Base-by-base conservation (phyloP, 2,329 filamentous ascomycete species). In the Trichoderma harzianum region DNA sequence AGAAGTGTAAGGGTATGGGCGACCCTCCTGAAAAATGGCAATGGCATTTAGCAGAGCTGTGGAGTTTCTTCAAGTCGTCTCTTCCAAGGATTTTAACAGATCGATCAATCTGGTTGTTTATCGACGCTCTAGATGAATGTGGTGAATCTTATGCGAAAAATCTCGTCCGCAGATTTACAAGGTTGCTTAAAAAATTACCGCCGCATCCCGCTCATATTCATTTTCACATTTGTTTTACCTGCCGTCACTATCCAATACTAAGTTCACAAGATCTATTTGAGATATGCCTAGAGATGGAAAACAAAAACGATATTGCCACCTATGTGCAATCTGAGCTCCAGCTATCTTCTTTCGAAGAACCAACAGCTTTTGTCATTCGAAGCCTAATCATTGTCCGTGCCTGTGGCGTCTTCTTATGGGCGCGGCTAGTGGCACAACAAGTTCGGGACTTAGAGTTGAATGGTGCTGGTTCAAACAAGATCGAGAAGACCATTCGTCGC, bases 341-440 rank as follows among this genome's bases (percentile, higher is more conserved):
- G 30, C 1, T 10, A 11, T 73, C 53, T 7, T 28, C n/a, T 0
- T 72, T 78, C 57, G 34, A 68, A 7, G 28, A 47, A 3, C 7
- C 39, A 7, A 11, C n/a, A 1, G 1, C 39, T 1, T n/a, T 6
- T 47, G 7, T 1, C 3, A n/a, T 47, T 47, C 39, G 1, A 16
- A 47, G 72, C 2, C 21, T 74, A 0, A 79, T 83, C 24, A 75
- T 71, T 3, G 3, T 69, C 3, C 76, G 75, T 14, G 77, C 81
- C 1, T 26, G 64, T 0, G 81, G 82, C 3, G 72, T 83, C 7
- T 83, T 83, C 63, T 73, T 82, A 26, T 83, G 82, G 82, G 80
- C 79, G 0, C 65, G 36, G n/a, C 75, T 83, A 14, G 79, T 81
- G 0, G 73, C 78, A 7, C 51, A 75, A 0, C 34, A 53, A 7